Evolutionary conservation across 2,329 filamentous ascomycete species (phyloP), one percentile per base, ranked within the genome.

Genomic region (Aspergillus glaucus): DNA sequence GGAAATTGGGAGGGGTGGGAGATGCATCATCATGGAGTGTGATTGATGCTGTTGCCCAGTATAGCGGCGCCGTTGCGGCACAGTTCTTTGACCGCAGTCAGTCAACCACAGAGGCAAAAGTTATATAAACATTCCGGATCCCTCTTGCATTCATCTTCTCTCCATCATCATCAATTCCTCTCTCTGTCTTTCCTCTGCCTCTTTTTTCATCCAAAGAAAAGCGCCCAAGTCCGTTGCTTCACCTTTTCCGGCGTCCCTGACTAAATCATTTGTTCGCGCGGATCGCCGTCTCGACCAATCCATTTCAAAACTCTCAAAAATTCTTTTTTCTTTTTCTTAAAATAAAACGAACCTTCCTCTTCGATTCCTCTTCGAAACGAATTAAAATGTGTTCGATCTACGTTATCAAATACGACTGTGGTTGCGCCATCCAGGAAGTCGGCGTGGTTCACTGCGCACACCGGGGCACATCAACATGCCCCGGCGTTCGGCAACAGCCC

Each of bases 361-460:
- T 22, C 24, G 42, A 19, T 32, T 19, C 45, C 19, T 24, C 22
- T 39, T 22, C 43, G 41, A 9, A 42, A 22, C 34, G 37, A 24
- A 15, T 28, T 53, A 64, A 28, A 14, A 70, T 69, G 67, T 70
- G 67, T 47, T 67, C 63, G 2, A 51, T 66, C 46, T 70, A 69
- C 51, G 64, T 65, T 47, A 61, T 60, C 55, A 55, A 66, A 41
- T 70, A 66, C 50, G 65, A 64, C 52, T 70, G 67, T 50, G 66
- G 66, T 37, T 70, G 67, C 55, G 58, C 57, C 37, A 49, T 63
- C 41, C 56, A 62, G 17, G 63, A 68, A 46, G 62, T 56, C 3
- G 64, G 62, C n/a, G 57, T 67, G 3, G 64, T 69, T 30, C 57
- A 55, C 44, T 70, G 67, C 50, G 63, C 63, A 26, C 62, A 63